Percentiles rank a stretch among this genome's conserved stretches.
Evolutionary conservation across 2,329 filamentous ascomycete species (phyloP).

Genomic region (Penicillium sp.): DNA sequence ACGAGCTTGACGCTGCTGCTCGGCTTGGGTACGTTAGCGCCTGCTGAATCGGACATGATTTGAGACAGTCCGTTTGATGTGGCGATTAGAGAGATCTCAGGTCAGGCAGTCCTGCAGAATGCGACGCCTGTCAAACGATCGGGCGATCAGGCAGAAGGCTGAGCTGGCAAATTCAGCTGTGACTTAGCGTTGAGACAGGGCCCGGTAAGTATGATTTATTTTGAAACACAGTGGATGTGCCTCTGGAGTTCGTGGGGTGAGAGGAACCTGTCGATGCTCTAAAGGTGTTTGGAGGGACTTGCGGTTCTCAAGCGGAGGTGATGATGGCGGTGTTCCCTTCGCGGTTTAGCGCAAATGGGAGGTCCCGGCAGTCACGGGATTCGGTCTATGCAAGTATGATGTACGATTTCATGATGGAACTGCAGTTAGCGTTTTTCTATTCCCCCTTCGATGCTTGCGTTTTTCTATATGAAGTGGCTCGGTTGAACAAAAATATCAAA

Average conservation of each 20-base stretch:
- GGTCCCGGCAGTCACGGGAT: conserved; percentile 30
- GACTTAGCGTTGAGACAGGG: conserved; percentile 16
- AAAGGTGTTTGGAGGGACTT: conserved; percentile 1
- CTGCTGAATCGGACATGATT: conserved; percentile 69
- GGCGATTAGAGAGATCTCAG: conserved; percentile 4
- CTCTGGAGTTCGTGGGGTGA: not conserved
- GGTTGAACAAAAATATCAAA: too few species aligned
- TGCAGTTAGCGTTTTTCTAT: not conserved
- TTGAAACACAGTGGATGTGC: conserved; percentile 12
- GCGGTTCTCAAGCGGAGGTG: conserved; percentile 20
- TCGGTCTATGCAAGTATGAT: not conserved
- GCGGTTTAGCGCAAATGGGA: conserved; percentile 26
- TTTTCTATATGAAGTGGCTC: too few species aligned
- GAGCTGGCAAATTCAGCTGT: conserved; percentile 24
- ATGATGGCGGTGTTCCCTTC: conserved; percentile 25
- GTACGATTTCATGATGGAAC: not conserved
- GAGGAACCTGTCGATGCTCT: conserved; percentile 6
- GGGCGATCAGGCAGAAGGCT: conserved; percentile 25
- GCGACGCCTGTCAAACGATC: conserved; percentile 20
- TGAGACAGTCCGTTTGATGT: conserved; percentile 3
- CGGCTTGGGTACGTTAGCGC: conserved; percentile 72
- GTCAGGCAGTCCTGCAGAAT: conserved; percentile 33
- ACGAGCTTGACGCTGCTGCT: conserved; percentile 99
- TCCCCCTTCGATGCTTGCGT: too few species aligned
- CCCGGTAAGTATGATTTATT: conserved; percentile 20